Evolutionary conservation across 208 protist genomes (phyloP), one percentile per base, ranked within the genome.

Genomic region (Spongospora subterranea): DNA sequence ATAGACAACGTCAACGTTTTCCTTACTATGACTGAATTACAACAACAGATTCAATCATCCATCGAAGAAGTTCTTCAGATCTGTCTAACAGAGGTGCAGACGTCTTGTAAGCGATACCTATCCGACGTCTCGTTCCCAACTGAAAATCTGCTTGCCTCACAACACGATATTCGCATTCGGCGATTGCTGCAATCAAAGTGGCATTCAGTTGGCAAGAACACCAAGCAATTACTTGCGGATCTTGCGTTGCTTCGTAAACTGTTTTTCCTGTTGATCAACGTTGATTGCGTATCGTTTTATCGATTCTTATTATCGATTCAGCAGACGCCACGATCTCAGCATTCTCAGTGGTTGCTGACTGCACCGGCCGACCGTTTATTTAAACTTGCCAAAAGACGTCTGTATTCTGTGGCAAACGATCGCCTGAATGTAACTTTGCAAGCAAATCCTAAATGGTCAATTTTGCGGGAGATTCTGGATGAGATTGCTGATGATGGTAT

Each of bases 311-410:
- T 6, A 43, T 82, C 71, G 35, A 35, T 82, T 43, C 71, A 43
- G 40, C 17, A 6, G 71, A 82, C 71, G 71, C 35, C n/a, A 39
- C 71, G 71, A 6, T 43, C 71, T 6, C 71, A 82, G 71, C 71
- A 82, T n/a, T 82, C 71, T 6, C 71, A 82, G n/a, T 82, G 71
- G 71, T n/a, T 82, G 40, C 71, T 82, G n/a, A 82, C 71, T 6
- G 71, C n/a, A 17, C 71, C n/a, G 11, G 71, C 71, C 71, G 71
- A 82, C n/a, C 71, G 71, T 35, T 35, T 82, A 6, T 82, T 82
- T 35, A 35, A 82, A n/a, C 71, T 82, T 35, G 71, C 71, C 71
- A 82, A 82, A 82, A 6, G 71, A 40, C 71, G 71, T 35, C 11
- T 82, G 17, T 82, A 82, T n/a, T 82, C 71, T 6, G 71, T 82